Conservation (phyloP, 2,329 filamentous ascomycete genomes). For the Arthrobotrys musiformis region DNA sequence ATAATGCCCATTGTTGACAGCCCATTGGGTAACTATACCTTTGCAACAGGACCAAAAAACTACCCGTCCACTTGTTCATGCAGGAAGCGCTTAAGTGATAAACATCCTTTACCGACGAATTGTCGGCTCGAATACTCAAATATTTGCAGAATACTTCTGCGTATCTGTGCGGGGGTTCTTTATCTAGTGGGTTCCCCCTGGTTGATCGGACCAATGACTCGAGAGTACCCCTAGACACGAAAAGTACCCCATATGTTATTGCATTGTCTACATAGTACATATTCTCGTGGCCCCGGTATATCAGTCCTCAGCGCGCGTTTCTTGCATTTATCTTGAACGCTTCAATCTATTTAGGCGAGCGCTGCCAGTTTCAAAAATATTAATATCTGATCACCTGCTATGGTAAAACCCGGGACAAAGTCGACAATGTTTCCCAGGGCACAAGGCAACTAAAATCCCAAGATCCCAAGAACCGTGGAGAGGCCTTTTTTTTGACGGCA, state of each 20-base stretch:
- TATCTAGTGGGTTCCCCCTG: conserved; percentile 4
- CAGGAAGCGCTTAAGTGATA: conserved; percentile 36
- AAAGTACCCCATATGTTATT: background rate
- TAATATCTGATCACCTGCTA: conserved; percentile 33
- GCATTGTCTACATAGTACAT: background rate
- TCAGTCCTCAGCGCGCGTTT: conserved; percentile 1
- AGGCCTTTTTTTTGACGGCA: conserved; percentile 16
- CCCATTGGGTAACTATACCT: conserved; percentile 25
- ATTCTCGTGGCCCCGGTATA: background rate
- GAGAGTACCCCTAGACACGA: no score
- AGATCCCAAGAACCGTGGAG: conserved; percentile 5
- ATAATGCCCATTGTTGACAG: conserved; percentile 14
- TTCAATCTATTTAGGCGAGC: conserved; percentile 51
- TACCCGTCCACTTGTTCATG: conserved; percentile 6
- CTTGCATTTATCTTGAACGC: background rate
- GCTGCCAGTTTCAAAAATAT: conserved; percentile 50
- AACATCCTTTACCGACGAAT: conserved; percentile 9
- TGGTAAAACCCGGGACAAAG: conserved; percentile 15
- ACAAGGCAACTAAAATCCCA: background rate
- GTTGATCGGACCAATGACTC: conserved; percentile 25
- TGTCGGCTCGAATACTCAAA: background rate
- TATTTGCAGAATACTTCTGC: conserved; percentile 3
- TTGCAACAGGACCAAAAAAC: background rate
- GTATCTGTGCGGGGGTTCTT: background rate
- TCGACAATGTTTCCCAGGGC: conserved; percentile 20